Base-by-base conservation (phyloP, 768 basidiomycete species). In the Phanerochaete carnosa region DNA sequence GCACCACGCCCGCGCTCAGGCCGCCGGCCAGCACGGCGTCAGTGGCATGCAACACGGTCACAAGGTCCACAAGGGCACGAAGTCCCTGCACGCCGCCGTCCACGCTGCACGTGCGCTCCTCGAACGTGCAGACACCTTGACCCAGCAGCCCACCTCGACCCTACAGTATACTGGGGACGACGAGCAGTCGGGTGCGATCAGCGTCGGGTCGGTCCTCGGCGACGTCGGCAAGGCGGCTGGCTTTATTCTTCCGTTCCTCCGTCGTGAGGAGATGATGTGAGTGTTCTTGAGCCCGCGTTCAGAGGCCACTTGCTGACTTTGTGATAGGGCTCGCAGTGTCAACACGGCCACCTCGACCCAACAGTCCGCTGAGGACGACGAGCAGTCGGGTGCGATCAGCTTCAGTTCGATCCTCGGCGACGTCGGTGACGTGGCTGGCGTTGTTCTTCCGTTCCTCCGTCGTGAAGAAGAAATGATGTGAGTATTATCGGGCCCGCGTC, bases 111-210 rank as follows among this genome's bases (percentile, higher is more conserved):
- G 54, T 26, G 37, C 19, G 22, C 56, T 57, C 28, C 54, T 55
- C 13, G 35, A 9, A 3, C 54, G 54, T 25, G 32, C n/a, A 55
- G 35, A 22, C 56, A 12, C 54, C 33, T 19, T 30, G 52, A n/a
- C n/a, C n/a, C n/a, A 5, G 22, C 52, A 30, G n/a, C 39, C 19
- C 8, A 8, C 39, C 19, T 19, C 39, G 39, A 4, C 19, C 16
- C 23, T 5, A 26, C 55, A 13, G n/a, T n/a, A n/a, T n/a, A n/a
- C n/a, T n/a, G n/a, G n/a, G n/a, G n/a, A n/a, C n/a, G n/a, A n/a
- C n/a, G 56, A 49, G 26, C 28, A 47, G 47, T 58, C 57, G 2
- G 57, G 57, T n/a, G 57, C 57, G 2, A 35, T 58, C 57, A 23
- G 19, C 45, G 22, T 58, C 57, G 45, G 45, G 25, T 23, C 25